Evolutionary conservation across 257 asterid species (phyloP), one percentile per base, ranked within the genome.

Genomic region (Penstemon barbatus): DNA sequence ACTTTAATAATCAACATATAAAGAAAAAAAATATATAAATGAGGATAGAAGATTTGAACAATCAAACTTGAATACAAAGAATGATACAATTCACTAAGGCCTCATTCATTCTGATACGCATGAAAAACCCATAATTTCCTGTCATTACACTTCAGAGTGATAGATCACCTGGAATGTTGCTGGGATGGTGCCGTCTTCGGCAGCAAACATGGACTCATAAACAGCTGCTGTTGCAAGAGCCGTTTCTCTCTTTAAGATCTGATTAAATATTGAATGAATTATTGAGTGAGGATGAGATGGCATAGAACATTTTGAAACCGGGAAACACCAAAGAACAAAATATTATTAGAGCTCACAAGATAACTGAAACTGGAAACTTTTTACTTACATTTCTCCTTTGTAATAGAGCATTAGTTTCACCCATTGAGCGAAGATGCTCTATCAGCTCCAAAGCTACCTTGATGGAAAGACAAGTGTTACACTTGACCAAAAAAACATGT

Each of bases 401-500:
- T 5, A 84, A 57, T 61, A 93, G 77, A 72, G 99, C 97, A 83
- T 89, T 93, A 54, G 96, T 87, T 83, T 93, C 97, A 3, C 97
- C 99, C 99, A 93, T 90, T 48, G 96, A 67, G 46, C 99, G 97
- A 25, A 93, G 90, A 85, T 93, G 99, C 81, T 93, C 97, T 33
- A 93, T 93, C 84, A 93, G 81, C 75, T 93, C 99, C 85, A 93
- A 75, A 74, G 97, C 99, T 93, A 71, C 78, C 78, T 61, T 76
- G 67, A 55, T 33, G 45, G 71, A 54, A 78, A 65, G 41, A 65
- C 63, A 74, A 53, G 41, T 37, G 49, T 73, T 71, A 71, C 48
- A 70, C 46, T 53, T 42, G 13, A 42, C 51, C 44, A 75, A 65
- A 60, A 62, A 39, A 10, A 52, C 57, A 36, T 10, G 33, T 6